phyloP scores from a whole-genome alignment of 2,329 filamentous ascomycete genomes.

The Alternaria viburni region DNA sequence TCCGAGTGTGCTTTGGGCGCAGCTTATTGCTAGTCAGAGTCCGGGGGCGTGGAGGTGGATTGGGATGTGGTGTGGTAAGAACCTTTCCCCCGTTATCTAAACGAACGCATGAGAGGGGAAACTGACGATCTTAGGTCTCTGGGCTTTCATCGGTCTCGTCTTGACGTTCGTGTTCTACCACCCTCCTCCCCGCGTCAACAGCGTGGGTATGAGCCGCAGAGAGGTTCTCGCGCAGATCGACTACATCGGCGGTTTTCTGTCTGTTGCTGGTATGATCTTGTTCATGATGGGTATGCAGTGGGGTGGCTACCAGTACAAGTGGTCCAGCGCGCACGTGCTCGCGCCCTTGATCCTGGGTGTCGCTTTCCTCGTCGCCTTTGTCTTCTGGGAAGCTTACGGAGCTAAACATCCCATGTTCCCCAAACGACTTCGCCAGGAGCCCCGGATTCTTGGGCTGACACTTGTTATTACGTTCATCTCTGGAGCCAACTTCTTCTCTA shows the following conservation, averaged over 20 bases:
- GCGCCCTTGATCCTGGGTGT: constrained; percentile 60
- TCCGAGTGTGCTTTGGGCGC: constrained; percentile 66
- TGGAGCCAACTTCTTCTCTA: constrained; percentile 41
- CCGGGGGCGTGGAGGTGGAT: constrained; percentile 59
- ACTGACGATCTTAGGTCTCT: constrained; percentile 39
- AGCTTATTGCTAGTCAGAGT: constrained; percentile 58
- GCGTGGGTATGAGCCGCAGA: constrained; percentile 32
- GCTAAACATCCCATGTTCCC: constrained; percentile 53
- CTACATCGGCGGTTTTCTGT: constrained; percentile 36
- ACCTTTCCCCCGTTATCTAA: not conserved
- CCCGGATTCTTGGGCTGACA: constrained; percentile 35
- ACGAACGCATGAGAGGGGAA: not conserved
- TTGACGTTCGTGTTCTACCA: constrained; percentile 56
- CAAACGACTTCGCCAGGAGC: constrained; percentile 30
- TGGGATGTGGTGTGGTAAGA: constrained; percentile 55
- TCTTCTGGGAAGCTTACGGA: constrained; percentile 53
- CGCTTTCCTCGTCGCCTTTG: constrained; percentile 54
- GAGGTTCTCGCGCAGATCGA: constrained; percentile 34
- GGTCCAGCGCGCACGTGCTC: constrained; percentile 62
- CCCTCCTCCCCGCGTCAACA: constrained; percentile 49
- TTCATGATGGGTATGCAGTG: constrained; percentile 51
- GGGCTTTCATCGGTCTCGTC: constrained; percentile 59
- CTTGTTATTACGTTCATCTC: constrained; percentile 43
- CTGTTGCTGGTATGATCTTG: constrained; percentile 30
- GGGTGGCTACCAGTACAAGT: constrained; percentile 60